Evolutionary conservation across 768 basidiomycete genomes (phyloP).

Genomic region (Kwoniella mangroviensis): DNA sequence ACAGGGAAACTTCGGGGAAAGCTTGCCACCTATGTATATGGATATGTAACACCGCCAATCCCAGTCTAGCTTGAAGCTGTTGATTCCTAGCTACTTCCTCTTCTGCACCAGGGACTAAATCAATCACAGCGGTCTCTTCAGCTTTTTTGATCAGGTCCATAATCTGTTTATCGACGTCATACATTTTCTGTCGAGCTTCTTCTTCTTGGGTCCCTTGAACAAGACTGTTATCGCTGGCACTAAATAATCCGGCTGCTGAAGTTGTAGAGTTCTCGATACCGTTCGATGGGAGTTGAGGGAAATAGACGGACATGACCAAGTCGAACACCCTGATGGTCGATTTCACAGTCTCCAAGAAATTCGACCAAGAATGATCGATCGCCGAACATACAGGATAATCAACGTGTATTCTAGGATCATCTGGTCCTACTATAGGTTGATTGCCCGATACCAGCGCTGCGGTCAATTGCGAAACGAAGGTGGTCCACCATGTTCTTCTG

Average conservation of each 20-base stretch:
- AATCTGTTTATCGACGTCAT: conserved; percentile 44
- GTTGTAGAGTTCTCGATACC: background rate
- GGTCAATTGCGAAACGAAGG: conserved; percentile 44
- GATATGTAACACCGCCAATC: conserved; percentile 53
- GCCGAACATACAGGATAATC: conserved; percentile 52
- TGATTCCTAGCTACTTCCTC: conserved; percentile 57
- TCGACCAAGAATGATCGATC: conserved; percentile 49
- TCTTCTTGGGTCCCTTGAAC: conserved; percentile 4
- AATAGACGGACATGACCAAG: conserved; percentile 51
- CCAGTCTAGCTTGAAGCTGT: conserved; percentile 53
- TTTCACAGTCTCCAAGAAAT: conserved; percentile 48
- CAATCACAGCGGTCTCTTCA: conserved; percentile 48
- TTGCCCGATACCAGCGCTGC: conserved; percentile 46
- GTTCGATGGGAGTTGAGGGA: conserved; percentile 13
- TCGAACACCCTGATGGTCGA: conserved; percentile 45
- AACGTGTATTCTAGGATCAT: conserved; percentile 49
- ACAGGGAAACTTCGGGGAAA: conserved; percentile 57
- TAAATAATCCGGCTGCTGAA: background rate
- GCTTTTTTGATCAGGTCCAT: conserved; percentile 50
- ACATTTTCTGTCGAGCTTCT: conserved; percentile 28
- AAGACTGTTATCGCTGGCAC: background rate
- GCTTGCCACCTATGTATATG: conserved; percentile 57
- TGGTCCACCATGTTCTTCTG: conserved; percentile 55
- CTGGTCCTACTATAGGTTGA: conserved; percentile 44
- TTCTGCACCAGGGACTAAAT: conserved; percentile 54